These are phyloP conservation scores for Penicillium sp. DNA, from an alignment of 2,329 filamentous ascomycete species.

Conservation along the genomic window DNA sequence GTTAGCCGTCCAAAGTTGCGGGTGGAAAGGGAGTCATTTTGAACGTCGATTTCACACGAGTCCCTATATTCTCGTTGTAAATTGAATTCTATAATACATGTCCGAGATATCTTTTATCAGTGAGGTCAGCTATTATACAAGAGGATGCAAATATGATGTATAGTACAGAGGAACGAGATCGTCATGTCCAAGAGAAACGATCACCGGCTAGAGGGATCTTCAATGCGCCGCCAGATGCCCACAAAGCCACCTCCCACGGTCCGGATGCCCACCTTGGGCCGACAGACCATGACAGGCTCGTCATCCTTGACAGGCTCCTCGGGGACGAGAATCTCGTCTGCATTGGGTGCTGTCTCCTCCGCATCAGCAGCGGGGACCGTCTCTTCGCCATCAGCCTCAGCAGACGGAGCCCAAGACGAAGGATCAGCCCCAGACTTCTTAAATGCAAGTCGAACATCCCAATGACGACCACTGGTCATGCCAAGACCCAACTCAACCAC, in stretches of 20 bases:
- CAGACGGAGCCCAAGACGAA: slow-evolving; percentile 36
- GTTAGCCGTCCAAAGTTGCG: no score
- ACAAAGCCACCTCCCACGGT: slow-evolving; percentile 60
- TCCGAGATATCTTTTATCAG: not conserved
- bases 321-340: slow-evolving; percentile 14
- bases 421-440: slow-evolving; percentile 46
- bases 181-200: slow-evolving; percentile 16
- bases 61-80: not conserved
- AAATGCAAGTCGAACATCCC: slow-evolving; percentile 53
- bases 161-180: slow-evolving; percentile 9
- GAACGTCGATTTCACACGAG: no score
- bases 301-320: slow-evolving; percentile 30
- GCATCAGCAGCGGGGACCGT: slow-evolving; percentile 16
- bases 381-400: slow-evolving; percentile 23
- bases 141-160: slow-evolving; percentile 2
- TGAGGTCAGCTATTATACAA: not conserved
- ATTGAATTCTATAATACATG: slow-evolving; percentile 14
- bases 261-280: slow-evolving; percentile 57
- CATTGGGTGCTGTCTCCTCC: slow-evolving; percentile 18
- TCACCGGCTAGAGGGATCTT: slow-evolving; percentile 33
- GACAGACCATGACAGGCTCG: slow-evolving; percentile 56
- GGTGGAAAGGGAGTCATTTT: no score
- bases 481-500: slow-evolving; percentile 54
- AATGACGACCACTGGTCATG: slow-evolving; percentile 54
- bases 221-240: slow-evolving; percentile 55